Percentiles rank a stretch among this genome's conserved stretches.
These are phyloP conservation scores for Aspergillus steynii DNA, from an alignment of 495 filamentous ascomycete species.

Conservation along the genomic window DNA sequence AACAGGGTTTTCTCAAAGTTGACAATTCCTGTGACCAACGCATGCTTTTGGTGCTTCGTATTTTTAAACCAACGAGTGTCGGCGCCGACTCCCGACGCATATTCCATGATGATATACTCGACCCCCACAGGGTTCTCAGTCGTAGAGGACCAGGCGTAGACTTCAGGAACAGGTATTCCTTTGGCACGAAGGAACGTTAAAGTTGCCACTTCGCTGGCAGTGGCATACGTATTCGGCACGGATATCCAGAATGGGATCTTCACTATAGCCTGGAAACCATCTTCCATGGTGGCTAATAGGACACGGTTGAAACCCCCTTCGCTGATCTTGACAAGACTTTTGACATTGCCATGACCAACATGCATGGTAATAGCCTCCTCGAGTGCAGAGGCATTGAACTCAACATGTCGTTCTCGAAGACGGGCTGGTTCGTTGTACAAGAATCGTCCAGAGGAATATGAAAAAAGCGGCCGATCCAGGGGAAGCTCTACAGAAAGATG, in stretches of 20 bases:
- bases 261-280: conserved; percentile 26
- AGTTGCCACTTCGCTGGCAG: conserved; percentile 43
- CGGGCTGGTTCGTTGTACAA: conserved; percentile 24
- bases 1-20: conserved; percentile 29
- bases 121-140: conserved; percentile 17
- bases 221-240: conserved; percentile 23
- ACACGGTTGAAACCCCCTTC: conserved; percentile 35
- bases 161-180: conserved; percentile 24
- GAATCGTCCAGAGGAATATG: conserved; percentile 21
- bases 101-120: conserved; percentile 26
- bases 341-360: conserved; percentile 17
- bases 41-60: conserved; percentile 18
- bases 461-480: conserved; percentile 10
- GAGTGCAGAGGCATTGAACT: conserved; percentile 24
- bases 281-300: conserved; percentile 26
- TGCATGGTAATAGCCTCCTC: conserved; percentile 14
- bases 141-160: conserved; percentile 18
- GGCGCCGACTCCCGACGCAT: conserved; percentile 10
- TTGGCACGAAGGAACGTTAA: conserved; percentile 29
- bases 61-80: conserved; percentile 17
- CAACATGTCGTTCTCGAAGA: conserved; percentile 20
- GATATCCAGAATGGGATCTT: conserved; percentile 27
- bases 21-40: conserved; percentile 25
- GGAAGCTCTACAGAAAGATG: no score
- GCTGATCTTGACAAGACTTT: conserved; percentile 20